phyloP scores from a whole-genome alignment of 371 early-diverging fungal species.

The Batkoa obscura region DNA sequence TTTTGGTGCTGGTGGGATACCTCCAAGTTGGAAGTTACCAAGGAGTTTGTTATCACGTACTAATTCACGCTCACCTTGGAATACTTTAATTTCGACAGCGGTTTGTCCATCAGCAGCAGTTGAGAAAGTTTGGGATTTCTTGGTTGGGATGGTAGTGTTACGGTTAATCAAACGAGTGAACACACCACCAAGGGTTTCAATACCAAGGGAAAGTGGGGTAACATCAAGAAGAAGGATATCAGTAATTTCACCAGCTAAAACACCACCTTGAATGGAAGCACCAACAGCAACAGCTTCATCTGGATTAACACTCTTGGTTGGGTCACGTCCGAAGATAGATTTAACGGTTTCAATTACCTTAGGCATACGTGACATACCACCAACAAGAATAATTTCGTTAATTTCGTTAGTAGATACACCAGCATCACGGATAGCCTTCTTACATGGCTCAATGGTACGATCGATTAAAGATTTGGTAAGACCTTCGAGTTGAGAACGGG shows the following conservation, averaged over 20 bases:
- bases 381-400: conserved; percentile 95
- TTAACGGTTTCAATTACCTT: conserved; percentile 90
- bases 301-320: conserved; percentile 90
- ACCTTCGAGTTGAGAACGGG: conserved; percentile 79
- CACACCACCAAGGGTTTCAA: conserved; percentile 92
- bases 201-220: conserved; percentile 95
- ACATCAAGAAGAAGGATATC: conserved; percentile 95
- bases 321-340: conserved; percentile 73
- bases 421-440: conserved; percentile 94
- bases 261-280: conserved; percentile 98
- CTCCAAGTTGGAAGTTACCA: conserved; percentile 89
- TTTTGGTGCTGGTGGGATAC: conserved; percentile 75
- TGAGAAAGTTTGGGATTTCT: conserved; percentile 96
- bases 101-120: conserved; percentile 99
- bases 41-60: conserved; percentile 94
- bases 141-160: conserved; percentile 98
- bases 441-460: conserved; percentile 85
- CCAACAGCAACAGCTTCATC: conserved; percentile 99
- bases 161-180: conserved; percentile 94
- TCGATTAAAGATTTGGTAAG: conserved; percentile 65
- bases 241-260: conserved; percentile 86
- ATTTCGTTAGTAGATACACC: conserved; percentile 61
- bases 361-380: conserved; percentile 98
- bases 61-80: conserved; percentile 98
- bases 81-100: conserved; percentile 93